These are phyloP conservation scores for Aspergillus wentii DNA, from an alignment of 495 filamentous ascomycete species.

Conservation along the genomic window DNA sequence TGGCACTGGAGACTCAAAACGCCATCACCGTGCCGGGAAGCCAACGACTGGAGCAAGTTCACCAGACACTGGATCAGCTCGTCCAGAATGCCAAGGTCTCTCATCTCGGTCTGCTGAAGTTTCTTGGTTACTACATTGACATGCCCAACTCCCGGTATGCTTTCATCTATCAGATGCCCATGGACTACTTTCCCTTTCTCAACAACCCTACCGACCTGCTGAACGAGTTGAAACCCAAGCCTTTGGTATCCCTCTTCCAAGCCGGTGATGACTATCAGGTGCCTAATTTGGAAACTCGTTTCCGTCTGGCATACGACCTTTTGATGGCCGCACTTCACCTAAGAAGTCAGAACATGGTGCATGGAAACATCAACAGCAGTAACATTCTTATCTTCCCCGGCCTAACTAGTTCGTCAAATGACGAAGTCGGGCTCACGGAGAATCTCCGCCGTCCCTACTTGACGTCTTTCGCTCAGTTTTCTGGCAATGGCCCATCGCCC, in stretches of 20 bases:
- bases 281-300: constrained; percentile 71
- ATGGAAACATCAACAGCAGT: constrained; percentile 74
- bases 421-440: constrained; percentile 35
- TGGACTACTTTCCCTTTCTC: constrained; percentile 45
- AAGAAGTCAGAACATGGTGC: constrained; percentile 68
- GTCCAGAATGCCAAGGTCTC: constrained; percentile 50
- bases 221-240: constrained; percentile 37
- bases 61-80: constrained; percentile 40
- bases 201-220: constrained; percentile 39
- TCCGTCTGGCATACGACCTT: constrained; percentile 76
- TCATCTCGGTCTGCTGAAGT: constrained; percentile 59
- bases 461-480: constrained; percentile 77
- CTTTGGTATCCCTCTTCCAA: constrained; percentile 44
- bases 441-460: constrained; percentile 73
- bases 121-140: constrained; percentile 85
- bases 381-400: constrained; percentile 76
- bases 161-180: constrained; percentile 78
- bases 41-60: constrained; percentile 33
- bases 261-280: constrained; percentile 41
- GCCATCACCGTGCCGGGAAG: constrained; percentile 19
- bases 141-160: constrained; percentile 70
- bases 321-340: constrained; percentile 70
- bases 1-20: constrained; percentile 33
- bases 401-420: constrained; percentile 29
- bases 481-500: constrained; percentile 53